Conservation (phyloP, 768 basidiomycete genomes). For the Trichaptum fuscoviolaceum region DNA sequence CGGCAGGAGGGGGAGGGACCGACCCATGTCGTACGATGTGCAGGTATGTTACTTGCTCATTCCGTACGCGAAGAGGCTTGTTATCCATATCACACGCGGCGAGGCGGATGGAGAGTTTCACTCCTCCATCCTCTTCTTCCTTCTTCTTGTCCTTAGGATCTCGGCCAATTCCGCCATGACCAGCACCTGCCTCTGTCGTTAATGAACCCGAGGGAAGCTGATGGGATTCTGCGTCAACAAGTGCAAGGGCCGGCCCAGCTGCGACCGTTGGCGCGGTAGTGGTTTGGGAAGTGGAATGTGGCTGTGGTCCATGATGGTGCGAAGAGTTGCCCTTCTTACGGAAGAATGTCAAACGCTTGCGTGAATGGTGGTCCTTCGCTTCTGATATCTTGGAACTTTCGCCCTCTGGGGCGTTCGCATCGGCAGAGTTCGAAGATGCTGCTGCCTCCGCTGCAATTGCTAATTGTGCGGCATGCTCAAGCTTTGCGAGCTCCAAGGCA, state of each 20-base stretch:
- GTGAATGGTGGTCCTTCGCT: constrained; percentile 12
- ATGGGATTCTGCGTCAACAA: constrained; percentile 61
- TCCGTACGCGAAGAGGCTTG: constrained; percentile 57
- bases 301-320: constrained; percentile 15
- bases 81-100: constrained; percentile 72
- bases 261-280: constrained; percentile 34
- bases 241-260: constrained; percentile 73
- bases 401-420: constrained; percentile 20
- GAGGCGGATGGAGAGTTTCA: constrained; percentile 73
- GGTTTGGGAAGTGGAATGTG: constrained; percentile 62
- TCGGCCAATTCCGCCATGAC: constrained; percentile 22
- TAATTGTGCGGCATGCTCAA: constrained; percentile 37
- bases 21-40: constrained; percentile 72
- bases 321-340: neutral
- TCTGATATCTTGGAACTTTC: neutral
- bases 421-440: constrained; percentile 12
- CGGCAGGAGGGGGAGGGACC: constrained; percentile 23
- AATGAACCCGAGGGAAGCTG: neutral
- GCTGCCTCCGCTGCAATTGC: constrained; percentile 10
- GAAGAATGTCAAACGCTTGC: constrained; percentile 48
- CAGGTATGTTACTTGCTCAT: constrained; percentile 87
- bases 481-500: constrained; percentile 74
- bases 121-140: constrained; percentile 54
- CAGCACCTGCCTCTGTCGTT: constrained; percentile 11
- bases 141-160: constrained; percentile 39